Conservation (phyloP, 768 basidiomycete genomes). For the Leccinum boreale region DNA sequence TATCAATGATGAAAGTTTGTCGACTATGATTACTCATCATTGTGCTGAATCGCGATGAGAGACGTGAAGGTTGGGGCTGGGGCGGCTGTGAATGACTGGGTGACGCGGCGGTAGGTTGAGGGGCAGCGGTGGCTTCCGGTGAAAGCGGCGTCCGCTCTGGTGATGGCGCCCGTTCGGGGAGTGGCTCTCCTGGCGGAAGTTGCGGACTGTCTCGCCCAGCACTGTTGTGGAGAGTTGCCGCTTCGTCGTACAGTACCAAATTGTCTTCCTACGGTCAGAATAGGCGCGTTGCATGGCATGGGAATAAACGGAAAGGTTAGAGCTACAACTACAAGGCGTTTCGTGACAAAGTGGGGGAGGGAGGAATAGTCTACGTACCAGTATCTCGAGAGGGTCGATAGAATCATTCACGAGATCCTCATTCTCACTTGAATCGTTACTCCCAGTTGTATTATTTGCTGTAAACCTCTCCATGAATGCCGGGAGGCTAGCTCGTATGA, state of each 20-base stretch:
- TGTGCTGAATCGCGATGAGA: slow-evolving; percentile 27
- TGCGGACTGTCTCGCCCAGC: slow-evolving; percentile 1
- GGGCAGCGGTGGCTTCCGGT: slow-evolving; percentile 6
- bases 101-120: background rate
- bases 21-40: slow-evolving; percentile 19
- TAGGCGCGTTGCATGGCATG: slow-evolving; percentile 8
- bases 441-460: slow-evolving; percentile 4
- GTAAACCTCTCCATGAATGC: slow-evolving; percentile 26
- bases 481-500: slow-evolving; percentile 32
- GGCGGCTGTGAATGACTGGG: background rate
- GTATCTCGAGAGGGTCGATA: slow-evolving; percentile 15
- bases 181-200: slow-evolving; percentile 2
- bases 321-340: slow-evolving; percentile 29
- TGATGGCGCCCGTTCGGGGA: background rate
- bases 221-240: background rate
- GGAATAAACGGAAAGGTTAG: slow-evolving; percentile 24
- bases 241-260: slow-evolving; percentile 5
- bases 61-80: slow-evolving; percentile 6
- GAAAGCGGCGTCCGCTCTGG: background rate
- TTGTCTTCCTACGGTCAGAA: slow-evolving; percentile 15
- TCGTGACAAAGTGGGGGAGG: slow-evolving; percentile 24
- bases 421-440: slow-evolving; percentile 36
- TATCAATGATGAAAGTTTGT: slow-evolving; percentile 31
- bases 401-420: slow-evolving; percentile 12
- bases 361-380: slow-evolving; percentile 22